Conservation (phyloP, 2,329 filamentous ascomycete genomes). For the Verticillium nonalfalfae region DNA sequence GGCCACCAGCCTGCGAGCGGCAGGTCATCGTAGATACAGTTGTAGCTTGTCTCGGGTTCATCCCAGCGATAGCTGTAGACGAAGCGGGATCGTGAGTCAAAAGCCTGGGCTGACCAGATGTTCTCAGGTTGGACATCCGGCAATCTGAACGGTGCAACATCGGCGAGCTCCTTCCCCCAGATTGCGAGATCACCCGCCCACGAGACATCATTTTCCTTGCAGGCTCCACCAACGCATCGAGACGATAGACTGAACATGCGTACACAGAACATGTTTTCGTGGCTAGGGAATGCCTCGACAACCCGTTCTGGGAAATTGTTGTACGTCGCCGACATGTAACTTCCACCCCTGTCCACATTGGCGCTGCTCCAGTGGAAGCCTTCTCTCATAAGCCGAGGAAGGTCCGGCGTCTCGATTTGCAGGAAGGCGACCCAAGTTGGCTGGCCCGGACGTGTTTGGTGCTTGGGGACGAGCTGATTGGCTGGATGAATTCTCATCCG, state of each 20-base stretch:
- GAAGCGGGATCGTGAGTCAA: not conserved
- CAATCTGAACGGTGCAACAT: not conserved
- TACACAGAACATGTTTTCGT: not conserved
- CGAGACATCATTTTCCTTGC: not conserved
- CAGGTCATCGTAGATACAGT: slow-evolving; percentile 6
- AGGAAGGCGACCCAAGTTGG: not conserved
- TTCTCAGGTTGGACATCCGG: not conserved
- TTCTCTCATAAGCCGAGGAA: slow-evolving; percentile 1
- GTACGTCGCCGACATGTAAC: not conserved
- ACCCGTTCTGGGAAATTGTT: not conserved
- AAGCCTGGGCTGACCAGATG: not conserved
- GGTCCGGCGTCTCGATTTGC: not conserved
- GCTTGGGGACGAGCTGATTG: not conserved
- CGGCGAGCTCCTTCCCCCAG: not conserved
- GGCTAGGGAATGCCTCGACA: not conserved
- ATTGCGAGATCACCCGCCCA: not conserved
- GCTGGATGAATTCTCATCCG: not conserved
- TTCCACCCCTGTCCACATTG: not conserved
- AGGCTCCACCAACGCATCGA: not conserved
- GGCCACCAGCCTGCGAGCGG: slow-evolving; percentile 10
- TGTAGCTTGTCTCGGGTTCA: not conserved
- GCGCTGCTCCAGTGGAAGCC: slow-evolving; percentile 1
- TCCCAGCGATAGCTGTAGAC: not conserved
- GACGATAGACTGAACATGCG: not conserved
- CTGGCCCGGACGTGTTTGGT: not conserved